Evolutionary conservation across 106 monocot species (phyloP).

Genomic region (Allium fistulosum): DNA sequence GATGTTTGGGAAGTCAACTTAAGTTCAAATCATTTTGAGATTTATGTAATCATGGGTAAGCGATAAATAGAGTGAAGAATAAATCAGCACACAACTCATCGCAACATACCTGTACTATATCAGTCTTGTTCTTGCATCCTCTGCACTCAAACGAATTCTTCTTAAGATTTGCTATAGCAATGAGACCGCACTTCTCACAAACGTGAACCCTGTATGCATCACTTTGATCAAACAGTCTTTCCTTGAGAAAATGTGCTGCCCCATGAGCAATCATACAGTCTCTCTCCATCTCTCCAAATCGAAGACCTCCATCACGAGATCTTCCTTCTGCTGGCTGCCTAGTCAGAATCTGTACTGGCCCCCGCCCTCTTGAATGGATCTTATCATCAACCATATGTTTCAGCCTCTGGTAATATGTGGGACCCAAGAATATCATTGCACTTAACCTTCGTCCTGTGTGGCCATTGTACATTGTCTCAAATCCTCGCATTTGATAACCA

Average conservation of each 20-base stretch:
- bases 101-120: constrained; percentile 74
- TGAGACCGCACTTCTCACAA: constrained; percentile 87
- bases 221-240: constrained; percentile 90
- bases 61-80: background rate
- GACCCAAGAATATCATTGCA: constrained; percentile 98
- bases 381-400: constrained; percentile 99
- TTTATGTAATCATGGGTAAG: background rate
- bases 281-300: constrained; percentile 99
- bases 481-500: constrained; percentile 99
- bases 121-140: constrained; percentile 98
- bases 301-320: constrained; percentile 86
- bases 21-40: background rate
- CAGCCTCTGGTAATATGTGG: constrained; percentile 95
- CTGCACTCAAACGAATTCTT: constrained; percentile 95
- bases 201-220: constrained; percentile 99
- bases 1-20: background rate
- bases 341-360: constrained; percentile 96
- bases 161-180: constrained; percentile 94
- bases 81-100: background rate
- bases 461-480: constrained; percentile 99
- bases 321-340: constrained; percentile 96
- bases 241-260: constrained; percentile 90
- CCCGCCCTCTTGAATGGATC: constrained; percentile 95
- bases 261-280: constrained; percentile 99
- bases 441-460: constrained; percentile 82